Conservation (phyloP, 768 basidiomycete genomes). For the Leucocoprinus leucothites region DNA sequence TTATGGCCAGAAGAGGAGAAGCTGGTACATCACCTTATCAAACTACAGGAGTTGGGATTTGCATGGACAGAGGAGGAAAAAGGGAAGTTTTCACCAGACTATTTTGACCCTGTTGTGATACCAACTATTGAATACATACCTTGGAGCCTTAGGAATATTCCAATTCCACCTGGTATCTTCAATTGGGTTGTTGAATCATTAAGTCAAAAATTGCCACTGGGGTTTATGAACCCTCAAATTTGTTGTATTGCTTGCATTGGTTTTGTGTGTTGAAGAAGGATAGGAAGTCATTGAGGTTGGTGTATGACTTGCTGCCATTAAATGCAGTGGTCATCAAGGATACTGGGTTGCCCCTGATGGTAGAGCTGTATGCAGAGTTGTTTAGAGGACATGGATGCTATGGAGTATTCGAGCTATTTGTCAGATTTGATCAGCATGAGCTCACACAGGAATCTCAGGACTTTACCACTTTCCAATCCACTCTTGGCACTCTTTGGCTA, state of each 20-base stretch:
- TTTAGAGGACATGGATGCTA: constrained; percentile 30
- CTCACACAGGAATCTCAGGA: constrained; percentile 24
- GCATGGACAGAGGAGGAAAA: too few relatives aligned
- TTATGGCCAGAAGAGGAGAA: too few relatives aligned
- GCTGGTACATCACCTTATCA: too few relatives aligned
- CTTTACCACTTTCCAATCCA: constrained; percentile 38
- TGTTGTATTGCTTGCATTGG: constrained; percentile 36
- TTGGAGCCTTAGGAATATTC: constrained; percentile 30
- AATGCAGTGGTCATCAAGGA: constrained; percentile 35
- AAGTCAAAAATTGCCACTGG: constrained; percentile 33
- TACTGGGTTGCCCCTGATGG: constrained; percentile 28
- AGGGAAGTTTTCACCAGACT: too few relatives aligned
- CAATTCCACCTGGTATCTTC: constrained; percentile 28
- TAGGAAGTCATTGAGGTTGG: constrained; percentile 27
- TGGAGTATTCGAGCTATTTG: constrained; percentile 24
- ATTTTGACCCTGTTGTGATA: too few relatives aligned
- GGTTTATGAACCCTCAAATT: constrained; percentile 36
- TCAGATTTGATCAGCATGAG: constrained; percentile 31
- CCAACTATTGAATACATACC: too few relatives aligned
- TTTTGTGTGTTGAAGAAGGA: too few relatives aligned
- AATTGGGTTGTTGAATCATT: constrained; percentile 29
- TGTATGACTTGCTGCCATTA: constrained; percentile 35
- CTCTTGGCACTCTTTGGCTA: constrained; percentile 24
- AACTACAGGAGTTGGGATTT: too few relatives aligned
- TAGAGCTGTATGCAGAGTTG: constrained; percentile 28